A percentile compares a stretch with the other conserved stretches of the same genome.
These are phyloP conservation scores for Pseudomassariella vexata DNA, from an alignment of 2,329 filamentous ascomycete species.

Conservation along the genomic window DNA sequence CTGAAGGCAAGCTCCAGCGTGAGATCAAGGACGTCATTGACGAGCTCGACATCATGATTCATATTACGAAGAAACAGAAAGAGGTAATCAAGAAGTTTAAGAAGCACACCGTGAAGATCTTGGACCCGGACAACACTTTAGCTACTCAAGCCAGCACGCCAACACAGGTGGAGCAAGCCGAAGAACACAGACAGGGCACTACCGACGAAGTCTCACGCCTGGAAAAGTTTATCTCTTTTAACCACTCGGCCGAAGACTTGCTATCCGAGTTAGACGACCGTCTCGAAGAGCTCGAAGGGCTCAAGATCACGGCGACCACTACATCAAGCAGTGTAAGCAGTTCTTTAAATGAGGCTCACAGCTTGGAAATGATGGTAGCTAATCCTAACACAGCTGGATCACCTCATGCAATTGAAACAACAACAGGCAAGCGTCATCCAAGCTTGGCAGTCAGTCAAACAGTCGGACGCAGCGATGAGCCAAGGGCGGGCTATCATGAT, in stretches of 20 bases:
- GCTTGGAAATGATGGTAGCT: too few species aligned
- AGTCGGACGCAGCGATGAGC: slow-evolving; percentile 31
- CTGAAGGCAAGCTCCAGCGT: slow-evolving; percentile 33
- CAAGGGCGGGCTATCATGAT: slow-evolving; percentile 39
- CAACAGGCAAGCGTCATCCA: slow-evolving; percentile 40
- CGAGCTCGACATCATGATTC: slow-evolving; percentile 40
- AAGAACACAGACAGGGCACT: neutral
- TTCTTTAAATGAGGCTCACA: slow-evolving; percentile 6
- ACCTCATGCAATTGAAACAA: slow-evolving; percentile 36
- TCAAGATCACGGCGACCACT: slow-evolving; percentile 24
- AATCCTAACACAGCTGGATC: too few species aligned
- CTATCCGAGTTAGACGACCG: slow-evolving; percentile 18
- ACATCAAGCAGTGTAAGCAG: slow-evolving; percentile 26
- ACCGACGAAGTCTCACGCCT: too few species aligned
- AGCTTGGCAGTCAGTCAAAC: slow-evolving; percentile 32
- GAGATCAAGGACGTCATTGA: slow-evolving; percentile 42
- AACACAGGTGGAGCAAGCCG: neutral
- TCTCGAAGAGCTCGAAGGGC: slow-evolving; percentile 26
- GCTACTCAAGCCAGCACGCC: neutral
- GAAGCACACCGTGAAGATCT: slow-evolving; percentile 15
- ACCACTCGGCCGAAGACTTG: slow-evolving; percentile 19
- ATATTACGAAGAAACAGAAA: slow-evolving; percentile 29
- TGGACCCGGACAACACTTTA: slow-evolving; percentile 9
- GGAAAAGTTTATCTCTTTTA: slow-evolving; percentile 18
- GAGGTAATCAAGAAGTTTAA: slow-evolving; percentile 24